Evolutionary conservation across 495 filamentous ascomycete species (phyloP), one percentile per base, ranked within the genome.

Genomic region (Xylaria grammica): DNA sequence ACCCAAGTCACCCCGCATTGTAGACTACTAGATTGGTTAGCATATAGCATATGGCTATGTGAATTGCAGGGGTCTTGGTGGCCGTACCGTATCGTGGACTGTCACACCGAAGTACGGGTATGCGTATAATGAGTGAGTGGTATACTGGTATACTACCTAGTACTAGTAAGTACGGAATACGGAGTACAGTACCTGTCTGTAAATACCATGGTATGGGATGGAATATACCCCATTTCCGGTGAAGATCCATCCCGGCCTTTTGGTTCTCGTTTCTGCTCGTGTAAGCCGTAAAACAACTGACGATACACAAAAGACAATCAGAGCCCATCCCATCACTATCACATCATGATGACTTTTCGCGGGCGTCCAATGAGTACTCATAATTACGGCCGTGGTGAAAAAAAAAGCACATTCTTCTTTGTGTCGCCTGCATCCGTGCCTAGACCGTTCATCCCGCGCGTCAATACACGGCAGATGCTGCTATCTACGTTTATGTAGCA

Each of bases 381-480:
- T 5, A 17, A 52, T 24, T 1, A 20, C 13, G 8, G 8, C 24
- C 4, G 24, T 24, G 36, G 42, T 11, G 53, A 44, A 13, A 11
- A 19, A 19, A 55, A 19, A 55, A n/a, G 52, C 15, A 8, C 20
- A 24, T 24, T 30, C 20, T 26, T 11, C 3, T 11, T 11, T 44
- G 36, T 27, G 36, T 57, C 53, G 24, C 53, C 7, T 57, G 22
- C 53, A 44, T 44, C 53, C 9, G 36, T 22, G 53, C 36, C 53
- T 34, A 57, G 53, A 44, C 55, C 55, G 22, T 45, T 46, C 40
- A 46, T 32, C 55, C 55, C 55, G 27, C 55, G 26, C 13, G 8
- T 30, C 27, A 15, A 49, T 27, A 22, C 40, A 58, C 55, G 55
- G 55, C 55, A 58, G 26, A 46, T 46, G 54, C n/a, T 58, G 13